A percentile compares a stretch with the other conserved stretches of the same genome.
These are phyloP conservation scores for Triangularia verruculosa DNA, from an alignment of 2,329 filamentous ascomycete genomes.

Conservation along the genomic window DNA sequence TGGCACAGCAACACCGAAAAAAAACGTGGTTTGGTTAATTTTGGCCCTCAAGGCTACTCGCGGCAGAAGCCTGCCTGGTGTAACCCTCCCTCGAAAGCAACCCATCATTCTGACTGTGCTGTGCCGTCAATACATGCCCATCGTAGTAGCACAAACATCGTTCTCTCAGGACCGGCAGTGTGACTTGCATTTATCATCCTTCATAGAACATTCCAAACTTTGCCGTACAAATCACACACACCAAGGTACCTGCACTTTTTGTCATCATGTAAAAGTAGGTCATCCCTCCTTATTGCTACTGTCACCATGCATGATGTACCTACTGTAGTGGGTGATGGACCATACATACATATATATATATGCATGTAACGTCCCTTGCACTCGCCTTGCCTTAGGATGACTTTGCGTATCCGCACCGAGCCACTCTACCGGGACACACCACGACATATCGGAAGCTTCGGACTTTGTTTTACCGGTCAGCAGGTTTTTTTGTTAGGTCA, in stretches of 20 bases:
- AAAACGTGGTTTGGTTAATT: background rate
- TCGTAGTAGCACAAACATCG: background rate
- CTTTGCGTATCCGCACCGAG: background rate
- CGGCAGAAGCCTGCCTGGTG: background rate
- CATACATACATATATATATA: background rate
- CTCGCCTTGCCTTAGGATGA: background rate
- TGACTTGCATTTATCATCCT: background rate
- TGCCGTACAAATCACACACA: background rate
- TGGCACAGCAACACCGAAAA: background rate
- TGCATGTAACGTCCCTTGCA: background rate
- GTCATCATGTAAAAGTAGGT: background rate
- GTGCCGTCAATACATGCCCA: background rate
- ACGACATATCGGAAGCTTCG: background rate
- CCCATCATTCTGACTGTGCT: background rate
- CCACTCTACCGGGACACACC: background rate
- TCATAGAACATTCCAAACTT: background rate
- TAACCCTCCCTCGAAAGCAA: background rate
- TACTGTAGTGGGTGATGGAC: background rate
- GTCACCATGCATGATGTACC: background rate
- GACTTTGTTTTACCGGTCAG: background rate
- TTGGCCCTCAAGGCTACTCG: background rate
- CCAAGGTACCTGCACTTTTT: background rate
- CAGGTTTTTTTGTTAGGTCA: background rate
- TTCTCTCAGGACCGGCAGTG: background rate
- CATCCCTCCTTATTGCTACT: too few species aligned